Evolutionary conservation across 2,329 filamentous ascomycete genomes (phyloP).

Genomic region (Fusarium tupiense): DNA sequence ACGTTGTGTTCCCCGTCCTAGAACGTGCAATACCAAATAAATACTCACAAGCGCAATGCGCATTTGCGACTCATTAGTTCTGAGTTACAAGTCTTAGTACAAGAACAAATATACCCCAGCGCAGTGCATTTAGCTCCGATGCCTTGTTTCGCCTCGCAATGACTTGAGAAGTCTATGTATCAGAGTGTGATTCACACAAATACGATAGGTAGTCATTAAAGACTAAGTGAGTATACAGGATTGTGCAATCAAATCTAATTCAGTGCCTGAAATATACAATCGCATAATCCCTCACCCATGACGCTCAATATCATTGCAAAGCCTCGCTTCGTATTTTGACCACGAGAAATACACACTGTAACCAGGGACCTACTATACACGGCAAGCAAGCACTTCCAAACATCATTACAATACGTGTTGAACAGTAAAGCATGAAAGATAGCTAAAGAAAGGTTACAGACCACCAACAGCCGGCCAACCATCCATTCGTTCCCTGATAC

Average conservation of each 20-base stretch:
- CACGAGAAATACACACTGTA: neutral
- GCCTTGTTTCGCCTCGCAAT: neutral
- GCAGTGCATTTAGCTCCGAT: neutral
- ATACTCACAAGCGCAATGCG: neutral
- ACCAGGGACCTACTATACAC: neutral
- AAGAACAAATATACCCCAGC: neutral
- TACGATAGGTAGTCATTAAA: neutral
- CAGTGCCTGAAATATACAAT: neutral
- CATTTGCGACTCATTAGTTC: neutral
- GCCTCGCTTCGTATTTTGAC: neutral
- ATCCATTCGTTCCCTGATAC: slow-evolving; percentile 17
- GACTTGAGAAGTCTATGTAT: neutral
- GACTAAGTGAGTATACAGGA: neutral
- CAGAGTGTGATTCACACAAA: neutral
- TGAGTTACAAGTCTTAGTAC: neutral
- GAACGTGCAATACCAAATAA: neutral
- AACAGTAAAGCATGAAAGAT: slow-evolving; percentile 25
- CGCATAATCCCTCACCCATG: neutral
- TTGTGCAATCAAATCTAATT: neutral
- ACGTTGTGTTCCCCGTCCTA: neutral
- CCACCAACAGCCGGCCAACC: slow-evolving; percentile 15
- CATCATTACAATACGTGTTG: slow-evolving; percentile 25
- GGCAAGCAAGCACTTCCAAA: neutral
- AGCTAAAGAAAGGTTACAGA: slow-evolving; percentile 26
- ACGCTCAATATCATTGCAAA: neutral